These are phyloP conservation scores for Mycosphaerella arachidis DNA, from an alignment of 2,329 filamentous ascomycete genomes.

Conservation along the genomic window DNA sequence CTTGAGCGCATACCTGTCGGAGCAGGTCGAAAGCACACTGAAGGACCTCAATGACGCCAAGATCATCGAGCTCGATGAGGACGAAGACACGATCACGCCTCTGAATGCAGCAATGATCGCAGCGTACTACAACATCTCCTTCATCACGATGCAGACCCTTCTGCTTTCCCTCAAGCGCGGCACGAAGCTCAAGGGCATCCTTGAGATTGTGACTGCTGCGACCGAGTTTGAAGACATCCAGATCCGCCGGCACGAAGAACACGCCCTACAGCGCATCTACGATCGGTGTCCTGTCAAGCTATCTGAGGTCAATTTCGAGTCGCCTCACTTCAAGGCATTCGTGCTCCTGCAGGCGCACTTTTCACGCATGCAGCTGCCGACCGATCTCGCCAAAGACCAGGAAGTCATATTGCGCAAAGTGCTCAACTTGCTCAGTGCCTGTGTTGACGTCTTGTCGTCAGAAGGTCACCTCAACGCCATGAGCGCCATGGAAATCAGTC, in stretches of 20 bases:
- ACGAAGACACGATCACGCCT: conserved; percentile 75
- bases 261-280: conserved; percentile 83
- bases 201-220: conserved; percentile 95
- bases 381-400: conserved; percentile 94
- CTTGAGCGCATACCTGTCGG: conserved; percentile 88
- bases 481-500: conserved; percentile 98
- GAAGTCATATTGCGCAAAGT: conserved; percentile 81
- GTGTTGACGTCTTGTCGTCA: conserved; percentile 90
- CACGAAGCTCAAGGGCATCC: conserved; percentile 92
- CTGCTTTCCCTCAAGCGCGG: conserved; percentile 80
- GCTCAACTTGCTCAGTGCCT: conserved; percentile 81
- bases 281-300: conserved; percentile 94
- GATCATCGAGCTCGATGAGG: conserved; percentile 92
- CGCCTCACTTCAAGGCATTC: conserved; percentile 97
- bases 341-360: conserved; percentile 97
- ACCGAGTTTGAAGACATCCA: conserved; percentile 95
- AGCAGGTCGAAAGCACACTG: conserved; percentile 86
- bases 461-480: conserved; percentile 96
- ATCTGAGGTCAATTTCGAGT: conserved; percentile 77
- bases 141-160: conserved; percentile 99
- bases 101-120: conserved; percentile 97
- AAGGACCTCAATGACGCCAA: conserved; percentile 88
- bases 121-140: conserved; percentile 98
- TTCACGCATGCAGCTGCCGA: conserved; percentile 90
- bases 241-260: conserved; percentile 87